These are phyloP conservation scores for Yamadazyma taylorii DNA, from an alignment of 1,139 yeast genomes.

Conservation along the genomic window DNA sequence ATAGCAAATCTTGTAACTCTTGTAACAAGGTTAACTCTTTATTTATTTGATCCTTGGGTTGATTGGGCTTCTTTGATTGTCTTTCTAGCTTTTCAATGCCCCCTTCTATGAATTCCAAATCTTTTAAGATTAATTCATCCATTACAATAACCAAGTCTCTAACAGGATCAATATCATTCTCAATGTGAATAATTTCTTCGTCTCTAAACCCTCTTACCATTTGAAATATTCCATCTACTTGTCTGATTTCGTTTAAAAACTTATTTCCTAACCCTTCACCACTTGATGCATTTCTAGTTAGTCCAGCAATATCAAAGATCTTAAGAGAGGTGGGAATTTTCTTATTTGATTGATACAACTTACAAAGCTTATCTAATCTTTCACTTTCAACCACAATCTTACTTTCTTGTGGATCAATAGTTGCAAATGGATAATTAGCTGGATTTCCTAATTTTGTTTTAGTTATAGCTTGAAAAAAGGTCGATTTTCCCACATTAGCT, in stretches of 20 bases:
- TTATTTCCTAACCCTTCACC: slow-evolving; percentile 82
- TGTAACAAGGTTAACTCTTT: slow-evolving; percentile 49
- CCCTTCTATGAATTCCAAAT: slow-evolving; percentile 62
- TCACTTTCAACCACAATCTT: slow-evolving; percentile 55
- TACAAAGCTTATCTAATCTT: slow-evolving; percentile 43
- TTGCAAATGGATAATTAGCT: slow-evolving; percentile 79
- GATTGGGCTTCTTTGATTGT: slow-evolving; percentile 38
- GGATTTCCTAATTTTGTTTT: slow-evolving; percentile 69
- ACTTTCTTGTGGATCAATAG: slow-evolving; percentile 73
- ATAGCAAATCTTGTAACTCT: slow-evolving; percentile 49
- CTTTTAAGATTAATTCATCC: slow-evolving; percentile 73
- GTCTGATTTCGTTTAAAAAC: slow-evolving; percentile 67
- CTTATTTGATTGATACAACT: slow-evolving; percentile 51
- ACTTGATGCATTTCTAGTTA: slow-evolving; percentile 68
- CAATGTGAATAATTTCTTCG: slow-evolving; percentile 72
- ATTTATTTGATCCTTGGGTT: slow-evolving; percentile 29
- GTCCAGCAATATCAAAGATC: slow-evolving; percentile 72
- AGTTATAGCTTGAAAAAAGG: slow-evolving; percentile 70
- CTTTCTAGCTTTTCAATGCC: slow-evolving; percentile 49
- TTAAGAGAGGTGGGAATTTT: slow-evolving; percentile 57
- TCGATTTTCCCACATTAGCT: slow-evolving; percentile 77
- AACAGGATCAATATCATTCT: slow-evolving; percentile 61
- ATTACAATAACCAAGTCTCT: slow-evolving; percentile 67
- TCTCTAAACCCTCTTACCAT: slow-evolving; percentile 66
- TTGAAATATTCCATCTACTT: slow-evolving; percentile 74